Evolutionary conservation across 2,329 filamentous ascomycete species (phyloP), one percentile per base, ranked within the genome.

Genomic region (Botryosphaeria dothidea): DNA sequence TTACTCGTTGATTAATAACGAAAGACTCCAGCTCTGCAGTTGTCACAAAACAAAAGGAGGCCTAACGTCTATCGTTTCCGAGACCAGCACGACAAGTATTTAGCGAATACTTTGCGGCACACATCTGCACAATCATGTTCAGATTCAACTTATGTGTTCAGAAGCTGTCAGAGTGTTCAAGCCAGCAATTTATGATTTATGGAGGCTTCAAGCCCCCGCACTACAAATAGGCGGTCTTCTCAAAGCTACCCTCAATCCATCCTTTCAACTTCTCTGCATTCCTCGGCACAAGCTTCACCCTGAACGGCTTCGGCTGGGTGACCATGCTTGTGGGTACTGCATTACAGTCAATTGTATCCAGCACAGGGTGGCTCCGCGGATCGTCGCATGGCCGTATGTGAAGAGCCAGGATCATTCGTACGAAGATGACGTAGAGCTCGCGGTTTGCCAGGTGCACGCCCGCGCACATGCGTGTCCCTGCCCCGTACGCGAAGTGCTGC

Each of bases 361-460:
- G 74, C 48, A 86, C 79, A 0, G 87, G 85, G 9, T 76, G 74
- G 66, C 87, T 84, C 2, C 73, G 75, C 1, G 69, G 64, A 25
- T 85, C 73, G 49, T 80, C 77, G 0, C 84, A 79, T 0, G 82
- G 79, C 2, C 81, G 75, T 64, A 89, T 84, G 27, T 83, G 74
- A 68, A 89, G 89, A 0, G 86, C 85, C 0, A 81, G 83, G 66
- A 89, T 83, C 43, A 89, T 75, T 0, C 87, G 80, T 34, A 88
- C 75, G 66, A 86, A 88, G 0, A 85, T 85, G 1, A 85, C 86
- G 75, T 84, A 90, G 0, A 89, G 81, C 71, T 89, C 85, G 2
- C 87, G 82, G 71, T 88, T 88, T 3, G 85, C 88, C 8, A 90
- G 80, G 68, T 88, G 87, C 1, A 83, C 85, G 19, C 88, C 88